These are phyloP conservation scores for Ceratobasidium theobromae DNA, from an alignment of 1,284 basidiomycete genomes.

Conservation along the genomic window DNA sequence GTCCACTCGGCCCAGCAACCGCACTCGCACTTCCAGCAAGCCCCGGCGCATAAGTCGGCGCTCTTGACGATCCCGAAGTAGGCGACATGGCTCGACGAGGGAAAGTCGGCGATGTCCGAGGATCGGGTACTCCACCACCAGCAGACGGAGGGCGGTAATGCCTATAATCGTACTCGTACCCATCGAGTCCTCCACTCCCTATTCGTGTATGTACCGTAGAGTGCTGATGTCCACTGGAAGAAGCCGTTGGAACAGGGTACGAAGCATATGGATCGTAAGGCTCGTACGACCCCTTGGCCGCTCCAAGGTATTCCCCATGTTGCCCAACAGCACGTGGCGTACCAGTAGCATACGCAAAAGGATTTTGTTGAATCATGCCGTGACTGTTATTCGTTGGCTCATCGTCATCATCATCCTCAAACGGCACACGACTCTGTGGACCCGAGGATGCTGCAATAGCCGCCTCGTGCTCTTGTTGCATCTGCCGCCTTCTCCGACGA, in stretches of 20 bases:
- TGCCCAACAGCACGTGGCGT: conserved; percentile 31
- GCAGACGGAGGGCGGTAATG: conserved; percentile 10
- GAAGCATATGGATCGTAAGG: conserved; percentile 18
- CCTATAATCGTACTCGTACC: conserved; percentile 32
- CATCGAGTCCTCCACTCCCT: conserved; percentile 9
- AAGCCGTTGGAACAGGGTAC: conserved; percentile 5
- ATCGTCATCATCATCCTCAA: conserved; percentile 22
- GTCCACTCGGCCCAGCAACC: conserved; percentile 7
- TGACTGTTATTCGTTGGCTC: conserved; percentile 17
- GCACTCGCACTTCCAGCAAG: conserved; percentile 11
- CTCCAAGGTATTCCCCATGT: conserved; percentile 21
- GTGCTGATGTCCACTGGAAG: conserved; percentile 17
- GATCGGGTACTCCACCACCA: not conserved
- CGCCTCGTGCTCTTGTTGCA: conserved; percentile 62
- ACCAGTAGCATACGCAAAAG: conserved; percentile 16
- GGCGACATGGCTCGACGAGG: conserved; percentile 7
- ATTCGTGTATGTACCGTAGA: conserved; percentile 28
- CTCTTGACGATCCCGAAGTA: conserved; percentile 1
- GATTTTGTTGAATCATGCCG: conserved; percentile 1
- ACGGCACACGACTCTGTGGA: conserved; percentile 22
- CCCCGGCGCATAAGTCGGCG: conserved; percentile 4
- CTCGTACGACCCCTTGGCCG: not conserved
- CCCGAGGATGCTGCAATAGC: conserved; percentile 54
- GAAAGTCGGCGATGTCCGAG: conserved; percentile 27
- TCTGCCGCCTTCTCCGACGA: conserved; percentile 60